Evolutionary conservation across 2,329 filamentous ascomycete species (phyloP).

Genomic region (Chaetomiaceae sp.): DNA sequence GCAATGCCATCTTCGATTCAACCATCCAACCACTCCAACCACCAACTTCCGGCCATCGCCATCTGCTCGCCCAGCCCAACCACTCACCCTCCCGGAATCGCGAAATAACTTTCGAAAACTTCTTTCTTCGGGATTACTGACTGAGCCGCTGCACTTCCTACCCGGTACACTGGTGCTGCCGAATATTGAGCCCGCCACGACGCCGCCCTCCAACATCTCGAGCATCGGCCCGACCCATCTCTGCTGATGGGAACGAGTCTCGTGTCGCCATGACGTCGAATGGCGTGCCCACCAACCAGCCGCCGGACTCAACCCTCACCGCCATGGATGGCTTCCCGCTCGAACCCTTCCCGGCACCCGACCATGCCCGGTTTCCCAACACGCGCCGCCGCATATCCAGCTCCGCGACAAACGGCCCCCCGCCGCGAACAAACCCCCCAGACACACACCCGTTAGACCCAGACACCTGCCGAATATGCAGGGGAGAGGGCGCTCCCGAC

Average conservation of each 20-base stretch:
- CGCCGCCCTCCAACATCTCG: no score
- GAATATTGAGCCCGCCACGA: no score
- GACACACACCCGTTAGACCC: conserved; percentile 41
- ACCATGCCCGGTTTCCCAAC: conserved; percentile 28
- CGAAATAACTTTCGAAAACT: no score
- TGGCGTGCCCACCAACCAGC: conserved; percentile 18
- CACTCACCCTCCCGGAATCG: no score
- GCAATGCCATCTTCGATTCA: no score
- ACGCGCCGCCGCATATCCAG: conserved; percentile 27
- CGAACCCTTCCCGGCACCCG: conserved; percentile 27
- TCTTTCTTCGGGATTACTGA: no score
- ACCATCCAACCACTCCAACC: no score
- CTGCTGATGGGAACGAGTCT: conserved; percentile 4
- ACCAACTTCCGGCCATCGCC: no score
- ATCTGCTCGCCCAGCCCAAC: no score
- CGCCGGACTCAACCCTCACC: conserved; percentile 7
- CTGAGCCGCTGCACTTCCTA: no score
- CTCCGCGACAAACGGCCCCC: conserved; percentile 36
- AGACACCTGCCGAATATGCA: conserved; percentile 95
- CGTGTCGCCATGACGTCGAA: conserved; percentile 12
- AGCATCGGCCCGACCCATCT: background rate
- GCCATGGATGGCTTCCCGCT: conserved; percentile 26
- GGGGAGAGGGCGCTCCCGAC: conserved; percentile 74
- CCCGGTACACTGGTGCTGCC: no score
- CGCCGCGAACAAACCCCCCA: conserved; percentile 1